Base-by-base conservation (phyloP, 441 rosid species). In the Gossypium davidsonii region DNA sequence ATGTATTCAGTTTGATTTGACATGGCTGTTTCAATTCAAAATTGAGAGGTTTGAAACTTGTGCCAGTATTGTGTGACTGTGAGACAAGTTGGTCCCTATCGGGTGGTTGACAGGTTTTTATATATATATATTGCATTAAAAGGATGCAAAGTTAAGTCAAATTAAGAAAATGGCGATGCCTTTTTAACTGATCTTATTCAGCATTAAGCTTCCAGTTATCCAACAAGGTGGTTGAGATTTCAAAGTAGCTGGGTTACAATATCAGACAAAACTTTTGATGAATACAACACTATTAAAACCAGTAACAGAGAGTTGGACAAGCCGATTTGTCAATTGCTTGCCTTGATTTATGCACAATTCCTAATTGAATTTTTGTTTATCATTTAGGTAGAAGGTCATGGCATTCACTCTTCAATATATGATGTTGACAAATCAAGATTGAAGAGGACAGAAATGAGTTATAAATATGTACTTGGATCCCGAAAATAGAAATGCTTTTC, bases 281-380 rank as follows among this genome's bases (percentile, higher is more conserved):
- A 49, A 48, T 67, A 31, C 4, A 25, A n/a, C 14, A 44, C 20
- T 23, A 21, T 21, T 3, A 48, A 49, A 51, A 23, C 3, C 26
- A 20, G 3, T 23, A 49, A 49, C 10, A 67, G 10, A 67, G 26
- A 51, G 59, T 67, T 9, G 59, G 46, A 67, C 59, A 49, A 67
- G 59, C 72, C 72, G 60, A 4, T 26, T 67, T 67, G 60, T 51
- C 59, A 3, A 37, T 26, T 49, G 71, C 59, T 7, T 26, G 58
- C 31, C 60, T 56, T 55, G 15, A 55, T 21, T 56, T 31, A 28
- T 15, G 58, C 9, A 8, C 59, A 17, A 49, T 37, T 37, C 44
- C 44, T 37, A 37, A 0, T 37, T 37, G 44, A 37, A 37, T 7
- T 37, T 37, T 37, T 37, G 42, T 37, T 37, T 1, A 37, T 7